phyloP scores from a whole-genome alignment of 768 basidiomycete genomes.

The Gymnopilus junonius region DNA sequence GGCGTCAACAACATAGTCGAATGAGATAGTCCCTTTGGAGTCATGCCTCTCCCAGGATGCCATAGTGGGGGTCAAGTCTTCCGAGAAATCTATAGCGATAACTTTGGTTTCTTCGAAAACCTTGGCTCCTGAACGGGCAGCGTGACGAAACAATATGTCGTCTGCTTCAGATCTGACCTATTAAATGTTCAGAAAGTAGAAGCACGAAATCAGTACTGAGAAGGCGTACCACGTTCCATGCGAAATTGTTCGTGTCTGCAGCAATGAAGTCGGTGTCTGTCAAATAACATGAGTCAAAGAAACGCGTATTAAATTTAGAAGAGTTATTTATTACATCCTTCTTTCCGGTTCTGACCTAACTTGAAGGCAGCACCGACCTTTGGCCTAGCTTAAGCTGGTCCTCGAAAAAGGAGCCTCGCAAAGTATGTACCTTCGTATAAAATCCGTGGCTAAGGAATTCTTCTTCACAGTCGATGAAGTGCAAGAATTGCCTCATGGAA shows the following conservation, averaged over 20 bases:
- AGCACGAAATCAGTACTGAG: no score
- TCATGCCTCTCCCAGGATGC: conserved; percentile 32
- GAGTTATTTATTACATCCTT: no score
- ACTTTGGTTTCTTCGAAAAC: conserved; percentile 40
- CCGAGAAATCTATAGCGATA: conserved; percentile 30
- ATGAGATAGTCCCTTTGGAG: conserved; percentile 31
- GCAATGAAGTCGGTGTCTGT: background rate
- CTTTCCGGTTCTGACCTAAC: no score
- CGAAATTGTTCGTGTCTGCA: conserved; percentile 16
- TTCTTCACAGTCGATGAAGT: conserved; percentile 41
- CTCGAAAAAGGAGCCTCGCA: no score
- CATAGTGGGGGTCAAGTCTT: conserved; percentile 21
- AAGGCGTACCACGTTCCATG: background rate
- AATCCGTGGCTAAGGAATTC: conserved; percentile 34
- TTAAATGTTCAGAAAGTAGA: background rate
- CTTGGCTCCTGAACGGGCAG: conserved; percentile 31
- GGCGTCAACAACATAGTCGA: conserved; percentile 41
- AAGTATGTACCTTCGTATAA: no score
- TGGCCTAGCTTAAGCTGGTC: no score
- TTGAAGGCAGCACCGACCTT: conserved; percentile 48
- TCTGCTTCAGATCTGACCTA: conserved; percentile 35
- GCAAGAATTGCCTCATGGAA: conserved; percentile 36
- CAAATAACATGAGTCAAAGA: no score
- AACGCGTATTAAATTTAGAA: no score
- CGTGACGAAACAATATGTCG: conserved; percentile 38